These are phyloP conservation scores for Microcyclospora pomicola DNA, from an alignment of 2,329 filamentous ascomycete species.

Conservation along the genomic window DNA sequence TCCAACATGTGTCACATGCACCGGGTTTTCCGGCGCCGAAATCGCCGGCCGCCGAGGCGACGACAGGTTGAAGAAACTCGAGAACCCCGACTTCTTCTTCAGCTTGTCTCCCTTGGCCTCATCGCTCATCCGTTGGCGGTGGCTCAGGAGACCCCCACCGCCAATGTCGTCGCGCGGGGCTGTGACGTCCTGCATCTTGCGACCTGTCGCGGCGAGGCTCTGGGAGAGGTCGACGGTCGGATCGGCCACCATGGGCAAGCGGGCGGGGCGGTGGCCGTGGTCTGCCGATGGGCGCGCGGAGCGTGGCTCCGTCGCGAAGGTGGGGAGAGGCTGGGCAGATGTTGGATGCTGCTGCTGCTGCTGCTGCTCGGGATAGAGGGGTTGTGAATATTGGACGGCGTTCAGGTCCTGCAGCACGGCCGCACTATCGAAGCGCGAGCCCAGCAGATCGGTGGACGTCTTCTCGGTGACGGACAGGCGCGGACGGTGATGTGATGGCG, in stretches of 20 bases:
- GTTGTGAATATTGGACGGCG: constrained; percentile 17
- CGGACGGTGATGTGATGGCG: too few species aligned
- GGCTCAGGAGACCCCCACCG: constrained; percentile 37
- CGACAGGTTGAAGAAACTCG: constrained; percentile 69
- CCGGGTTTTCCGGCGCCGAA: constrained; percentile 93
- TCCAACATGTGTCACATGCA: constrained; percentile 94
- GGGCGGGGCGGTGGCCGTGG: constrained; percentile 3
- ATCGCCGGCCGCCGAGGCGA: constrained; percentile 86
- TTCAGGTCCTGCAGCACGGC: constrained; percentile 25
- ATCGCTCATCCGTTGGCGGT: constrained; percentile 63
- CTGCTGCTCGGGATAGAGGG: constrained; percentile 8
- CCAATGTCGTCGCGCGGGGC: constrained; percentile 27
- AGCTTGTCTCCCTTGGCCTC: constrained; percentile 52
- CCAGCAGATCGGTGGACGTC: constrained; percentile 23
- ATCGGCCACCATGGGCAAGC: constrained; percentile 7
- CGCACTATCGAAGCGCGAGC: constrained; percentile 27
- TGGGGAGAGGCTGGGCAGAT: constrained; percentile 2
- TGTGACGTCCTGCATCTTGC: constrained; percentile 37
- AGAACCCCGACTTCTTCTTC: constrained; percentile 80
- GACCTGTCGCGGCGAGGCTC: constrained; percentile 29
- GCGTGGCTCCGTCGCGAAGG: background rate
- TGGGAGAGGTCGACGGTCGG: constrained; percentile 26
- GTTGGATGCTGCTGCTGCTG: constrained; percentile 4
- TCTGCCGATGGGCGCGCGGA: background rate
- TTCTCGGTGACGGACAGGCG: constrained; percentile 21